A percentile compares a stretch with the other conserved stretches of the same genome.
These are phyloP conservation scores for Fusarium sp. DNA, from an alignment of 2,329 filamentous ascomycete genomes.

Conservation along the genomic window DNA sequence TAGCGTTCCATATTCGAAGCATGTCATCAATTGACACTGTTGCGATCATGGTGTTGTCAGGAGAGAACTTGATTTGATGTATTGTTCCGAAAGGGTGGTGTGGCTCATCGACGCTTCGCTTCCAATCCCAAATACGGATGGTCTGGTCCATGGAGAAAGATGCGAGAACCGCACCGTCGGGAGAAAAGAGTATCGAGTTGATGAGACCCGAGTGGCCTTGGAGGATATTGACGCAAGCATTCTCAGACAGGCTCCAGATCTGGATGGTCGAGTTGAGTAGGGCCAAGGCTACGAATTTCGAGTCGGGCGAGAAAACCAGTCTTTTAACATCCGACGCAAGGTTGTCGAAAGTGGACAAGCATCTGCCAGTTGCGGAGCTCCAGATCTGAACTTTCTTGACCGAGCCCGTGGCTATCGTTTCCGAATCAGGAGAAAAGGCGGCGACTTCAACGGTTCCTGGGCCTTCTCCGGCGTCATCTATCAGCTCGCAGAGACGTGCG, in stretches of 20 bases:
- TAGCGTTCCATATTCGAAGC: neutral
- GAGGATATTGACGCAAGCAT: neutral
- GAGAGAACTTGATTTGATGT: neutral
- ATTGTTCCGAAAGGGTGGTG: neutral
- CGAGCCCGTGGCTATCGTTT: neutral
- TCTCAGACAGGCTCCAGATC: neutral
- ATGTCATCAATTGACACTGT: neutral
- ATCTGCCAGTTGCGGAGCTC: neutral
- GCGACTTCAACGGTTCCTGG: neutral
- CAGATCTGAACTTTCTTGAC: neutral
- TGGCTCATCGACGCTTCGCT: neutral
- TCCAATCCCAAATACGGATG: neutral
- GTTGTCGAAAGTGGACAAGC: neutral
- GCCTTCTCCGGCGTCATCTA: neutral
- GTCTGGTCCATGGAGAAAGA: neutral
- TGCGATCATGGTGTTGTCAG: neutral
- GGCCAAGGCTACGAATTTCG: neutral
- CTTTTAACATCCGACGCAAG: neutral
- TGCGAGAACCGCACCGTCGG: neutral
- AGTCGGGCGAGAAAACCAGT: neutral
- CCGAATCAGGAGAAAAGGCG: neutral
- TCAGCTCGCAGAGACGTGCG: neutral
- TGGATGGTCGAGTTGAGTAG: neutral
- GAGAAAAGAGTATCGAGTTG: neutral
- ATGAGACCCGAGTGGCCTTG: neutral